Evolutionary conservation across 106 monocot species (phyloP).

Genomic region (Acanthochlamys bracteata): DNA sequence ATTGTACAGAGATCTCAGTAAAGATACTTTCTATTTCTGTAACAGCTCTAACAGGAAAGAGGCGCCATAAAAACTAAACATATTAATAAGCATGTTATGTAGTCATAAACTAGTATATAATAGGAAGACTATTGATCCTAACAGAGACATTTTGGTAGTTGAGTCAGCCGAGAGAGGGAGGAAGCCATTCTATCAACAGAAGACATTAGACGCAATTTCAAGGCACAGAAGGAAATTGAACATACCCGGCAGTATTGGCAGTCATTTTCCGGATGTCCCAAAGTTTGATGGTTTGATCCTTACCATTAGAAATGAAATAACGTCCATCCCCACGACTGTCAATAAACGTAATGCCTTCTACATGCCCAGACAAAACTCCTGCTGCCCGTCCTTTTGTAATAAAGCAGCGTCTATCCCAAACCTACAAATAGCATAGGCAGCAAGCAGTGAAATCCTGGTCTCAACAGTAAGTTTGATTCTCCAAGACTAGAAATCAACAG

Average conservation of each 20-base stretch:
- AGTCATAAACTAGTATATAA: too few species aligned
- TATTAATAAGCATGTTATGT: too few species aligned
- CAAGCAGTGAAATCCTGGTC: too few species aligned
- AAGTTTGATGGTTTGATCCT: conserved; percentile 81
- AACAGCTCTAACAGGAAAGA: too few species aligned
- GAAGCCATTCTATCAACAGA: neutral
- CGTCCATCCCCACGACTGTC: conserved; percentile 97
- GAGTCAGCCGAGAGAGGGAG: too few species aligned
- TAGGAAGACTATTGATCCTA: too few species aligned
- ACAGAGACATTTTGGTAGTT: too few species aligned
- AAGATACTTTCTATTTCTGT: too few species aligned
- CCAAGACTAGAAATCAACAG: too few species aligned
- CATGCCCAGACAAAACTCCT: conserved; percentile 66
- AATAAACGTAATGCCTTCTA: conserved; percentile 89
- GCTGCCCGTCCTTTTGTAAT: conserved; percentile 38
- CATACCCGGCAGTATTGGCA: conserved; percentile 39
- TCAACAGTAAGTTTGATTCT: too few species aligned
- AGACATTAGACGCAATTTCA: neutral
- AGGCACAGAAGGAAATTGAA: conserved; percentile 4
- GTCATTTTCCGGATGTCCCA: conserved; percentile 93
- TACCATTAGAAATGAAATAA: conserved; percentile 92
- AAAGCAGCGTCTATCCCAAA: conserved; percentile 90
- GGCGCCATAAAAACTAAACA: too few species aligned
- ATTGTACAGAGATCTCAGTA: neutral
- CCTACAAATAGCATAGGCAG: conserved; percentile 51